Conservation (phyloP, 805 yeast species). For the Alloascoidea africana region DNA sequence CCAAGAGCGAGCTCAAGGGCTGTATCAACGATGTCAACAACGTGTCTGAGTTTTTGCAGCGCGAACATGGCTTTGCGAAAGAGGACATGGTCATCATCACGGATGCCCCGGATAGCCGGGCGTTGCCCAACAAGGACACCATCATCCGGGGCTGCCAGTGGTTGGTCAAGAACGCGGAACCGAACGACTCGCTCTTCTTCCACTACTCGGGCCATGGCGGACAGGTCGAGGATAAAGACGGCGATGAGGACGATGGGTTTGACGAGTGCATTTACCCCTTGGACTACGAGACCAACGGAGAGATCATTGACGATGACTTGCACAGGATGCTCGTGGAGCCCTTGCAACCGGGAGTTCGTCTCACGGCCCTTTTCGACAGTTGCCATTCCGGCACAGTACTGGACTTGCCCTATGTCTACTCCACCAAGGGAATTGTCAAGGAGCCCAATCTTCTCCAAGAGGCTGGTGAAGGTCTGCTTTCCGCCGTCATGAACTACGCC, state of each 20-base stretch:
- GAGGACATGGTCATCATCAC: constrained; percentile 25
- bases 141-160: constrained; percentile 71
- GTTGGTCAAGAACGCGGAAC: constrained; percentile 57
- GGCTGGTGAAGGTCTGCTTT: constrained; percentile 50
- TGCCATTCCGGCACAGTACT: constrained; percentile 79
- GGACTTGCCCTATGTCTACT: constrained; percentile 68
- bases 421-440: constrained; percentile 71
- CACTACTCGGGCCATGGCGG: constrained; percentile 89
- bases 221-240: constrained; percentile 48
- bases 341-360: constrained; percentile 55
- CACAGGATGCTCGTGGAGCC: constrained; percentile 54
- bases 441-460: constrained; percentile 70
- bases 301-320: constrained; percentile 61
- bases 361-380: constrained; percentile 72
- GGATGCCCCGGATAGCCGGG: constrained; percentile 23
- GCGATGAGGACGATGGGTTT: constrained; percentile 62
- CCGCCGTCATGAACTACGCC: constrained; percentile 43
- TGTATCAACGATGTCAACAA: constrained; percentile 67
- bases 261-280: constrained; percentile 65
- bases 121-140: constrained; percentile 50
- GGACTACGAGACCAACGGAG: constrained; percentile 54
- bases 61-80: constrained; percentile 17
- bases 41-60: background rate
- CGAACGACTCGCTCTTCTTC: constrained; percentile 71
- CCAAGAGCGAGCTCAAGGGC: constrained; percentile 47